Base-by-base conservation (phyloP, 1,139 yeast genomes). In the Hyphopichia buzzinii region DNA sequence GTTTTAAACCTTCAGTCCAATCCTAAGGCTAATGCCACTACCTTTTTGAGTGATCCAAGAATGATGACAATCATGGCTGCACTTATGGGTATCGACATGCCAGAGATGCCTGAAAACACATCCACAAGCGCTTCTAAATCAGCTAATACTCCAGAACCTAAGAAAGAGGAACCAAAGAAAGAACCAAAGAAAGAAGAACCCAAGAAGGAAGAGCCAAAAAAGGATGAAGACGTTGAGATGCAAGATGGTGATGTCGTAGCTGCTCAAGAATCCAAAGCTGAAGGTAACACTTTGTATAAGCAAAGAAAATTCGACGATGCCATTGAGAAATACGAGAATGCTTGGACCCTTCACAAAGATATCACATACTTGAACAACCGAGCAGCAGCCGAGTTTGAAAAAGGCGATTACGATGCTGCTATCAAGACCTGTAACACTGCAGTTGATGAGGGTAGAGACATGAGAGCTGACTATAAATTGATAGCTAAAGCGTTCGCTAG, bases 381-480 rank as follows among this genome's bases (percentile, higher is more conserved):
- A 55, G 94, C 98, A 26, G 98, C 99, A 38, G 98, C 98, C 21
- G 96, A 92, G 63, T 92, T 67, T 54, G 99, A 94, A 66, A 89
- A 90, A 63, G 96, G 95, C 41, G 97, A 89, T 54, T 87, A 78
- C 53, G 95, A 88, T 40, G 66, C 81, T 12, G 90, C 96, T 27
- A 84, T 92, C 47, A 65, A 73, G 39, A 87, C 97, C 4, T 84
- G 97, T 63, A 68, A 79, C 48, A 67, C 69, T 39, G 97, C 98
- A 13, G 76, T 92, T 44, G 96, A 87, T 33, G 79, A 85, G 58
- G 97, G 96, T 46, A 80, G 96, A 66, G 94, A 84, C 47, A 57
- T 77, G 59, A 85, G 95, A 64, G 90, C 97, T 14, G 97, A 92
- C 61, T 94, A 89, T 68, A 90, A 87, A 65, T 54, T 84, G 37